These are phyloP conservation scores for Cyberlindnera euphorbiiphila DNA, from an alignment of 805 yeast genomes.

Conservation along the genomic window DNA sequence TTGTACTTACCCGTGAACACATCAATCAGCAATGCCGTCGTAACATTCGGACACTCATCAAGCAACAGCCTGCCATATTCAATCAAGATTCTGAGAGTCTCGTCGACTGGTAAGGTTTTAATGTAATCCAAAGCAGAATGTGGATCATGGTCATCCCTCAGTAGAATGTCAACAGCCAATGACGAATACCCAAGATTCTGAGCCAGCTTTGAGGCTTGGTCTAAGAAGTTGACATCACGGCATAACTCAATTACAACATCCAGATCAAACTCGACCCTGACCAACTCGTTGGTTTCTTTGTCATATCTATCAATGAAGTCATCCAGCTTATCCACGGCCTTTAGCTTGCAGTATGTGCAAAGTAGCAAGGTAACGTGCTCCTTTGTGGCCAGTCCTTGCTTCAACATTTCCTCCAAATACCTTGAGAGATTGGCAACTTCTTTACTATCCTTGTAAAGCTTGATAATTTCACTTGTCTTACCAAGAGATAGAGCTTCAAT, in stretches of 20 bases:
- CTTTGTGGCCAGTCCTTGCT: slow-evolving; percentile 51
- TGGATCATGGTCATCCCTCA: slow-evolving; percentile 61
- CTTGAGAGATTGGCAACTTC: slow-evolving; percentile 60
- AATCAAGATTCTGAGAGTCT: slow-evolving; percentile 65
- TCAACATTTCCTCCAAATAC: slow-evolving; percentile 60
- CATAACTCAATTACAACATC: slow-evolving; percentile 65
- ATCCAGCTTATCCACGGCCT: slow-evolving; percentile 52
- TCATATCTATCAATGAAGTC: slow-evolving; percentile 48
- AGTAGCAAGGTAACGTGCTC: slow-evolving; percentile 81
- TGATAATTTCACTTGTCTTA: slow-evolving; percentile 71
- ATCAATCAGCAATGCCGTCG: slow-evolving; percentile 77
- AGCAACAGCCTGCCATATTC: slow-evolving; percentile 63
- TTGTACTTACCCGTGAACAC: slow-evolving; percentile 84
- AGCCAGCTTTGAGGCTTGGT: slow-evolving; percentile 67
- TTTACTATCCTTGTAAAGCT: slow-evolving; percentile 74
- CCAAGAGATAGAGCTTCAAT: slow-evolving; percentile 52
- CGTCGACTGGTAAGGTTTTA: slow-evolving; percentile 67
- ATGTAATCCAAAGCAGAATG: slow-evolving; percentile 60
- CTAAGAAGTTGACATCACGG: slow-evolving; percentile 63
- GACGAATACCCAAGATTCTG: slow-evolving; percentile 69
- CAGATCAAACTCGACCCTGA: slow-evolving; percentile 54
- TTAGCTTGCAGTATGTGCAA: slow-evolving; percentile 76
- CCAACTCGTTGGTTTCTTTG: slow-evolving; percentile 28
- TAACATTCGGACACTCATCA: slow-evolving; percentile 68
- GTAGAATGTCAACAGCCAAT: slow-evolving; percentile 68